Base-by-base conservation (phyloP, 179 eudicot genomes). In the Vitellaria paradoxa region DNA sequence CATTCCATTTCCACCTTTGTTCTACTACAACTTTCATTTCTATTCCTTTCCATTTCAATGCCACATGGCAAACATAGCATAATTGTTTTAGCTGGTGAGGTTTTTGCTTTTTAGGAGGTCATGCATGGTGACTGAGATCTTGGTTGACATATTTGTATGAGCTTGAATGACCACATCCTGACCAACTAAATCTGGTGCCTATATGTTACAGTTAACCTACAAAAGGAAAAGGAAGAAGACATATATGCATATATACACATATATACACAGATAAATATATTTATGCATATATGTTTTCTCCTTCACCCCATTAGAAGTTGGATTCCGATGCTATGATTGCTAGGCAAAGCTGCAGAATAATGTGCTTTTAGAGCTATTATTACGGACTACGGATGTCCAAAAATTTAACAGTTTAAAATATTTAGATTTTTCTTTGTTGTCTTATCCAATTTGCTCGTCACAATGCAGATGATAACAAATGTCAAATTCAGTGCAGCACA, bases 391-490 rank as follows among this genome's bases (percentile, higher is more conserved):
- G n/a, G 18, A 72, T 24, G 20, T 72, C n/a, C 20, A 37, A 30
- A 56, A 56, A 37, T 9, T n/a, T 52, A 0, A 9, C 7, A 37
- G 20, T 65, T 30, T 65, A 8, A 65, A 40, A 2, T 30, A 42
- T 26, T 37, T 42, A 65, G n/a, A 42, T 7, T 45, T 67, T 45
- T 8, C 7, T 53, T 10, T 26, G 53, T 12, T 70, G 59, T 23
- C 4, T 49, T 18, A 9, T 68, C 61, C 18, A n/a, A 40, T 57
- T 14, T 65, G 78, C 40, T 60, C 69, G 65, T 10, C 59, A 11
- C 68, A 17, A 59, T 77, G 80, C 80, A 80, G 85, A 26, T 82
- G 79, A 24, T 82, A 15, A 47, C 69, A 72, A 46, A 76, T 81
- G 78, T 63, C 70, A 78, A 65, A 62, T 18, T 20, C 74, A 59